A percentile compares a stretch with the other conserved stretches of the same genome.
phyloP scores from a whole-genome alignment of 1,139 yeast genomes.

The Zygotorulaspora mrakii region DNA sequence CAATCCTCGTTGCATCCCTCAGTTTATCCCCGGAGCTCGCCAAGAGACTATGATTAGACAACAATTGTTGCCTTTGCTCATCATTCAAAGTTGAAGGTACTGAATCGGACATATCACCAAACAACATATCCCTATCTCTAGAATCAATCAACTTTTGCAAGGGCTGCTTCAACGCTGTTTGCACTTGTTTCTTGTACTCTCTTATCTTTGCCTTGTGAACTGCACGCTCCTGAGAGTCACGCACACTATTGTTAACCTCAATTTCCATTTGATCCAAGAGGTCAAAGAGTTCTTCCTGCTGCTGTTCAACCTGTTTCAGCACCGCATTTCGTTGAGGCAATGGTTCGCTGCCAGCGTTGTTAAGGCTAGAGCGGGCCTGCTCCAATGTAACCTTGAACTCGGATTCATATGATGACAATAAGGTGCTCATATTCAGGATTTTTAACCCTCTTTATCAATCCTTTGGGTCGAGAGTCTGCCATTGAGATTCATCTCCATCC shows the following conservation, averaged over 20 bases:
- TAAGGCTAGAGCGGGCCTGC: slow-evolving; percentile 24
- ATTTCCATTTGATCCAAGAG: slow-evolving; percentile 37
- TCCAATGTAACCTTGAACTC: slow-evolving; percentile 35
- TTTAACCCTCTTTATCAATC: not conserved
- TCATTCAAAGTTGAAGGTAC: slow-evolving; percentile 42
- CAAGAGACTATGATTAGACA: slow-evolving; percentile 73
- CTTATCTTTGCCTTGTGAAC: slow-evolving; percentile 29
- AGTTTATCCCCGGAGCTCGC: slow-evolving; percentile 82
- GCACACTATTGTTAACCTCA: slow-evolving; percentile 31
- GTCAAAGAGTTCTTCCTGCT: slow-evolving; percentile 34
- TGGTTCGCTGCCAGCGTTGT: slow-evolving; percentile 24
- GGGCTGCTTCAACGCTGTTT: slow-evolving; percentile 25
- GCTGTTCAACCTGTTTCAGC: slow-evolving; percentile 30
- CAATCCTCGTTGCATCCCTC: slow-evolving; percentile 83
- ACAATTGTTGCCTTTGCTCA: slow-evolving; percentile 75
- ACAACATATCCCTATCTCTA: slow-evolving; percentile 29
- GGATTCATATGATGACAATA: slow-evolving; percentile 32
- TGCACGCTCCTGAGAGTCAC: slow-evolving; percentile 26
- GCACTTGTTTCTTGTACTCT: slow-evolving; percentile 30
- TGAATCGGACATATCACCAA: slow-evolving; percentile 23
- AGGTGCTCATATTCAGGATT: slow-evolving; percentile 20
- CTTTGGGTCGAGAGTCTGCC: not conserved
- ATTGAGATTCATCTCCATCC: no score
- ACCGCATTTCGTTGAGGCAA: slow-evolving; percentile 28
- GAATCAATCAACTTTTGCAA: slow-evolving; percentile 30